phyloP scores from a whole-genome alignment of 176 grass and related monocot genomes.

The Zea mays region DNA sequence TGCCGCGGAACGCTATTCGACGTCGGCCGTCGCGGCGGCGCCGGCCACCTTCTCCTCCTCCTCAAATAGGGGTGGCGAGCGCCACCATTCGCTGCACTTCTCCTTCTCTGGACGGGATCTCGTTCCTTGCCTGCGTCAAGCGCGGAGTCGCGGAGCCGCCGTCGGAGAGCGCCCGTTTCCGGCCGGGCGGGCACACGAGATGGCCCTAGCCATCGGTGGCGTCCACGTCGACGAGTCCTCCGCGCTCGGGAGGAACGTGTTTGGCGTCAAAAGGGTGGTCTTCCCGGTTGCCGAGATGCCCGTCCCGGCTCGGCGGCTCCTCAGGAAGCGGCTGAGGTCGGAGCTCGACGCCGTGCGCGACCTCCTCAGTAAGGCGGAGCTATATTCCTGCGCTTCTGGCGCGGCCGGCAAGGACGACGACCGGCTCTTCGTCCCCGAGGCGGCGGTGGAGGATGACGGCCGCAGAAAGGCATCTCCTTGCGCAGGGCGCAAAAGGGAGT shows the following conservation, averaged over 20 bases:
- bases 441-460: not conserved
- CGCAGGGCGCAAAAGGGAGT: not conserved
- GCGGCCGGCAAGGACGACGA: not conserved
- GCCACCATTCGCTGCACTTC: not conserved
- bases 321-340: slow-evolving; percentile 15
- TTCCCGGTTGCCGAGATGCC: slow-evolving; percentile 15
- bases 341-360: slow-evolving; percentile 37
- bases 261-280: slow-evolving; percentile 25
- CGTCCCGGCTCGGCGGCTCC: not conserved
- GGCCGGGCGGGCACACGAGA: not conserved
- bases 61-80: not conserved
- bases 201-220: not conserved
- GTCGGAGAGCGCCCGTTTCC: not conserved
- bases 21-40: not conserved
- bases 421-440: not conserved
- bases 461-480: not conserved
- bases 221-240: not conserved
- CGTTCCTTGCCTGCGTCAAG: not conserved
- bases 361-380: slow-evolving; percentile 11
- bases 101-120: not conserved
- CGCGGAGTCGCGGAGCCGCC: not conserved
- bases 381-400: not conserved
- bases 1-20: not conserved
- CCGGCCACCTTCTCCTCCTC: not conserved
- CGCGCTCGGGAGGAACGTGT: not conserved